These are phyloP conservation scores for Phytophthora uliginosa DNA, from an alignment of 352 stramenopile species.

Conservation along the genomic window DNA sequence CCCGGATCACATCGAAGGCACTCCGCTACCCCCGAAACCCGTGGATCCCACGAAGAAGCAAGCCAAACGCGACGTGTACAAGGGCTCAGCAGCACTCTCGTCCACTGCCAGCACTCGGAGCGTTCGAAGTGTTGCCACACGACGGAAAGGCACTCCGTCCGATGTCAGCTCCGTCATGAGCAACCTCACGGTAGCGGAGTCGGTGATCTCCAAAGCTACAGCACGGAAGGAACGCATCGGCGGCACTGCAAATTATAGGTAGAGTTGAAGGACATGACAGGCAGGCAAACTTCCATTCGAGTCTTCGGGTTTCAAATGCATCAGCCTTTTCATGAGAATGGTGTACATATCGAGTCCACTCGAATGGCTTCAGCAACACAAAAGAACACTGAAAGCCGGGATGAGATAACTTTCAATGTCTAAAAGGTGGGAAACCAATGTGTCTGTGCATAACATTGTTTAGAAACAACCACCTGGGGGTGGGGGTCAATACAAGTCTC, in stretches of 20 bases:
- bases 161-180: slow-evolving; percentile 75
- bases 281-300: neutral
- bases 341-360: no score
- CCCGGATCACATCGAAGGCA: slow-evolving; percentile 75
- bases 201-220: slow-evolving; percentile 80
- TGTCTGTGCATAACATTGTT: no score
- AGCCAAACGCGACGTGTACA: slow-evolving; percentile 65
- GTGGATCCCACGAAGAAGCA: slow-evolving; percentile 66
- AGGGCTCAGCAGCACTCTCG: slow-evolving; percentile 37
- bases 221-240: slow-evolving; percentile 65
- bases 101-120: slow-evolving; percentile 56
- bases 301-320: neutral
- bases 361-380: no score
- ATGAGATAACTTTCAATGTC: slow-evolving; percentile 9
- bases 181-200: slow-evolving; percentile 71
- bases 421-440: no score
- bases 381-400: no score
- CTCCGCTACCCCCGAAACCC: slow-evolving; percentile 61
- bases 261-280: slow-evolving; percentile 10
- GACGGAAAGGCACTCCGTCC: slow-evolving; percentile 57
- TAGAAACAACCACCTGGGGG: no score
- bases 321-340: neutral
- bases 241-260: slow-evolving; percentile 62
- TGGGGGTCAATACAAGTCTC: no score
- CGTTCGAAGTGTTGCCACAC: slow-evolving; percentile 61